Base-by-base conservation (phyloP, 495 filamentous ascomycete species). In the Aspergillus bridgeri region DNA sequence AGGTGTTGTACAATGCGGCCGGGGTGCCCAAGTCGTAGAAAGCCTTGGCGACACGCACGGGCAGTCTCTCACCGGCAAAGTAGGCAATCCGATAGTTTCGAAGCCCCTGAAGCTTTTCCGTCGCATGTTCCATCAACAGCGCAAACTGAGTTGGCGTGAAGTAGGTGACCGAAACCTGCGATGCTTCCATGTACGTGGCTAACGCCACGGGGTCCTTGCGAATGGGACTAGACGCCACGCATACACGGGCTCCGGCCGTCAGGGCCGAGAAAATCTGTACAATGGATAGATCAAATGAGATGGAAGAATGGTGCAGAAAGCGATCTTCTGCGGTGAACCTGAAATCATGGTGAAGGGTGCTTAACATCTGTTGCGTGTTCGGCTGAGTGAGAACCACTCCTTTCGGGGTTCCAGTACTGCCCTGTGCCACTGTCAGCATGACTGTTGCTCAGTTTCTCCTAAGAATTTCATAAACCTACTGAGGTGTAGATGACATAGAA, bases 281-380 rank as follows among this genome's bases (percentile, higher is more conserved):
- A 3, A 74, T 52, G 1, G 71, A 74, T 5, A 71, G 42, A 49
- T 74, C 71, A 57, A 73, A 74, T 38, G 57, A 60, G 25, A 68
- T 63, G 9, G 71, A 71, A 13, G 62, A 64, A 22, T 72, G 69
- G 23, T 66, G 65, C 21, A 74, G 71, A 46, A 74, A 63, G 6
- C 23, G 64, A 38, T 70, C 66, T 11, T 51, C 13, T 5, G 60
- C 42, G 33, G 38, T 54, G 48, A 73, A 68, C 4, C 42, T 19
- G 58, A 61, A 63, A 45, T 59, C 54, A n/a, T 60, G 23, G 33
- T 66, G 54, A 21, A 61, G 38, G 11, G 43, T 67, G 27, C 56
- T 59, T 18, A 71, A 55, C 63, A 67, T 65, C 11, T 65, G 54
- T 42, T 65, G 64, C 5, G 61, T 61, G 33, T 70, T 52, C n/a